phyloP scores from a whole-genome alignment of 2,329 filamentous ascomycete species.

The Pseudocercospora macadamiae region DNA sequence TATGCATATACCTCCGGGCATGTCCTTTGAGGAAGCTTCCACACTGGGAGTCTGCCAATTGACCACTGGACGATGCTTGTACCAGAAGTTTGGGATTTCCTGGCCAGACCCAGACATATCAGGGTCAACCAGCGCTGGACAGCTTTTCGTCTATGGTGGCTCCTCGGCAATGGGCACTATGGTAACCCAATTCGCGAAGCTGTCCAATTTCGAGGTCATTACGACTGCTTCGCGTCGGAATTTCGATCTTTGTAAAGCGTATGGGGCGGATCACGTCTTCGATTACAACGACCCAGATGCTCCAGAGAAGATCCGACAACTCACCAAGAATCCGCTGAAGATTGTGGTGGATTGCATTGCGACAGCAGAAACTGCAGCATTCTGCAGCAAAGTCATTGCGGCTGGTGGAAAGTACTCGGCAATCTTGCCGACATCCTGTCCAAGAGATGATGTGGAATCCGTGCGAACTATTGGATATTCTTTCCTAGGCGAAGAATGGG shows the following conservation, averaged over 20 bases:
- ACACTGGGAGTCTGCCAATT: constrained; percentile 27
- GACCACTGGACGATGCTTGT: constrained; percentile 25
- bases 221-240: constrained; percentile 51
- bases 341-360: constrained; percentile 8
- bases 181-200: constrained; percentile 53
- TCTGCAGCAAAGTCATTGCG: neutral
- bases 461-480: constrained; percentile 2
- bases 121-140: constrained; percentile 17
- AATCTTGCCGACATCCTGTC: constrained; percentile 2
- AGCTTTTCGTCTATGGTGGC: constrained; percentile 34
- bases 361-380: neutral
- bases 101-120: neutral
- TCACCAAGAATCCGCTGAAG: neutral
- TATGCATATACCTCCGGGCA: constrained; percentile 21
- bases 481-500: constrained; percentile 8
- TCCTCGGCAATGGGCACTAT: constrained; percentile 53
- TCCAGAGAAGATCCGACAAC: neutral
- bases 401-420: constrained; percentile 5
- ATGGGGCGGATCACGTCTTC: constrained; percentile 51
- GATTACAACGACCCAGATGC: constrained; percentile 47
- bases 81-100: constrained; percentile 7
- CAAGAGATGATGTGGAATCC: constrained; percentile 10
- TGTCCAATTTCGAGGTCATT: constrained; percentile 41
- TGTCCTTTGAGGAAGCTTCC: constrained; percentile 24
- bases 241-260: constrained; percentile 46